Conservation (phyloP, 768 basidiomycete species). For the Macrolepiota albuminosa region DNA sequence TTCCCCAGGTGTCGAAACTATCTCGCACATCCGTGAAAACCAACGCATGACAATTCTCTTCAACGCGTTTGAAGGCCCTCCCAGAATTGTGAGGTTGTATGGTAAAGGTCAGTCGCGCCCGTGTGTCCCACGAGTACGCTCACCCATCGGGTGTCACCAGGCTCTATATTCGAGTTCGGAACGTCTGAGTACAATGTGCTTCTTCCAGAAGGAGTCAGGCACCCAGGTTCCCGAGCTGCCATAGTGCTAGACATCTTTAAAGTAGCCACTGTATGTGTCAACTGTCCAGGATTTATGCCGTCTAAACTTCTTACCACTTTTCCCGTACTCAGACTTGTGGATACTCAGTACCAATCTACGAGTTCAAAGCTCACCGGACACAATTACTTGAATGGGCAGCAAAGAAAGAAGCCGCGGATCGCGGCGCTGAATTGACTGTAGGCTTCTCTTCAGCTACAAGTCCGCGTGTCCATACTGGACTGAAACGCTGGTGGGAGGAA, state of each 20-base stretch:
- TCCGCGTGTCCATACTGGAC: constrained; percentile 29
- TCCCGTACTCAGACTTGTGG: constrained; percentile 53
- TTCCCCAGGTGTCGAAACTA: constrained; percentile 34
- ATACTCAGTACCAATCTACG: constrained; percentile 58
- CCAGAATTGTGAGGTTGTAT: constrained; percentile 54
- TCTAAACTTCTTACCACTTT: background rate
- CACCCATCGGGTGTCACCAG: constrained; percentile 25
- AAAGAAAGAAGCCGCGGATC: constrained; percentile 40
- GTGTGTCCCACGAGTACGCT: background rate
- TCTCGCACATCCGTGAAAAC: constrained; percentile 55
- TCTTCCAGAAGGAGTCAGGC: constrained; percentile 41
- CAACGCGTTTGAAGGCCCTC: constrained; percentile 57
- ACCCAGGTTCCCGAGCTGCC: constrained; percentile 56
- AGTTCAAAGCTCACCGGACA: constrained; percentile 52
- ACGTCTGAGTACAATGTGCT: constrained; percentile 54
- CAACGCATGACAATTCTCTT: constrained; percentile 59
- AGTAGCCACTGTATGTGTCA: constrained; percentile 41
- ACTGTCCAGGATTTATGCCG: background rate
- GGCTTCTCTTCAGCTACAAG: constrained; percentile 18
- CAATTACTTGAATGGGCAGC: constrained; percentile 48
- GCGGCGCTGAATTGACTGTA: constrained; percentile 17
- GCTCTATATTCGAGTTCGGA: constrained; percentile 59
- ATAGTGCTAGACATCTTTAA: constrained; percentile 59
- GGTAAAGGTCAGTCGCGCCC: constrained; percentile 44
- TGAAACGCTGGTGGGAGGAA: constrained; percentile 54